These are phyloP conservation scores for Albatrellus sp. DNA, from an alignment of 1,284 basidiomycete genomes.

Conservation along the genomic window DNA sequence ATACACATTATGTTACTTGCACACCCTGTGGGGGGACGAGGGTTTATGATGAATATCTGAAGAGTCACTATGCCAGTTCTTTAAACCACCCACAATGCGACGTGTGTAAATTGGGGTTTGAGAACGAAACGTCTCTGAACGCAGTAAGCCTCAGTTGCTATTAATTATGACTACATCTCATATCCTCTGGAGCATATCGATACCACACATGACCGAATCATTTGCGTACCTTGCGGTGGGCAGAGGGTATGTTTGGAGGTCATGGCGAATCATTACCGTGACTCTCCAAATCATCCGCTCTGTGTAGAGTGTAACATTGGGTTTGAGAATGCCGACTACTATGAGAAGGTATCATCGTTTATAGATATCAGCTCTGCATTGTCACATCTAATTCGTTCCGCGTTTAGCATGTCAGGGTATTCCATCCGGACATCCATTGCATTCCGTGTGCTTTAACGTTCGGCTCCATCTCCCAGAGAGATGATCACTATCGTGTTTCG, in stretches of 20 bases:
- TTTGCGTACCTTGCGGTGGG: slow-evolving; percentile 8
- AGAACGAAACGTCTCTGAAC: too few species aligned
- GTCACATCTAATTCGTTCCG: background rate
- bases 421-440: slow-evolving; percentile 8
- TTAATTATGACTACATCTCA: background rate
- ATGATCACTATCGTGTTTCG: slow-evolving; percentile 8
- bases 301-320: slow-evolving; percentile 10
- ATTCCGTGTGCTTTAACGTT: slow-evolving; percentile 7
- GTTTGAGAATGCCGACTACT: slow-evolving; percentile 8
- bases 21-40: too few species aligned
- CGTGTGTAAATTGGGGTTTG: too few species aligned
- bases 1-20: too few species aligned
- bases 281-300: slow-evolving; percentile 8
- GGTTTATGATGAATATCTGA: background rate
- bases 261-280: slow-evolving; percentile 8
- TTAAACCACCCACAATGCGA: too few species aligned
- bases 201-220: slow-evolving; percentile 8
- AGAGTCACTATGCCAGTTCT: background rate
- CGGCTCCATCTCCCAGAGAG: slow-evolving; percentile 5
- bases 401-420: slow-evolving; percentile 4
- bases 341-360: slow-evolving; percentile 5
- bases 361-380: too few species aligned
- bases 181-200: slow-evolving; percentile 4
- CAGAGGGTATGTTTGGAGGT: slow-evolving; percentile 9
- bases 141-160: too few species aligned